These are phyloP conservation scores for Globisporangium lucens DNA, from an alignment of 352 stramenopile species.

Conservation along the genomic window DNA sequence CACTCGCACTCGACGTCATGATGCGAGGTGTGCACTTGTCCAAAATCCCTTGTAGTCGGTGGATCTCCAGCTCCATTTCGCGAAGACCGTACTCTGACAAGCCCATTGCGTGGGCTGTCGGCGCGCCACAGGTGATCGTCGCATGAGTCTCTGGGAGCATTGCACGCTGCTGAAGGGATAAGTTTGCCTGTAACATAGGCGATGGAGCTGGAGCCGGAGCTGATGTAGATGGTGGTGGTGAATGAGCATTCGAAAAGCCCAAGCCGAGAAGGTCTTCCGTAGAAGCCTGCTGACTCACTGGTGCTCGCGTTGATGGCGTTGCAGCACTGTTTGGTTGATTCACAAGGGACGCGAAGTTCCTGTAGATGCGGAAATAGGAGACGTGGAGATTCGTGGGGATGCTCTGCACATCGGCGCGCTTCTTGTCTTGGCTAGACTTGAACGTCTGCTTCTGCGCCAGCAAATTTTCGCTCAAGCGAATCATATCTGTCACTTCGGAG, in stretches of 20 bases:
- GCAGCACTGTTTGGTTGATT: constrained; percentile 12
- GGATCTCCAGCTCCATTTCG: constrained; percentile 82
- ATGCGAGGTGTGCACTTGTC: constrained; percentile 56
- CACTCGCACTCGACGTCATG: constrained; percentile 26
- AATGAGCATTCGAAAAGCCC: constrained; percentile 20
- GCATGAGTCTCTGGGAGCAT: constrained; percentile 57
- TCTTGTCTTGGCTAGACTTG: constrained; percentile 83
- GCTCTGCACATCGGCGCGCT: constrained; percentile 72
- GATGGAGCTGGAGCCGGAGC: background rate
- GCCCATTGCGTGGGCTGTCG: constrained; percentile 78
- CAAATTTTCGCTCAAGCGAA: constrained; percentile 58
- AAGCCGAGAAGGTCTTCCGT: constrained; percentile 59
- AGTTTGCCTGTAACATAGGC: constrained; percentile 10
- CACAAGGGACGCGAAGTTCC: constrained; percentile 39
- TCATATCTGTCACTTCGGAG: constrained; percentile 58
- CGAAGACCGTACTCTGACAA: constrained; percentile 69
- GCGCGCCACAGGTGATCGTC: constrained; percentile 77
- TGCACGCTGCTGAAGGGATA: constrained; percentile 36
- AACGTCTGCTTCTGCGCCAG: constrained; percentile 76
- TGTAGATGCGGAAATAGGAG: constrained; percentile 79
- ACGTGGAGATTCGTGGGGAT: constrained; percentile 85
- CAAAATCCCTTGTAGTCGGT: constrained; percentile 55
- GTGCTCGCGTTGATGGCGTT: constrained; percentile 10
- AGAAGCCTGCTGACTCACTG: constrained; percentile 29
- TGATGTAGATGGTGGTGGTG: background rate